Base-by-base conservation (phyloP, 805 yeast species). In the Wickerhamomyces xylosicus region DNA sequence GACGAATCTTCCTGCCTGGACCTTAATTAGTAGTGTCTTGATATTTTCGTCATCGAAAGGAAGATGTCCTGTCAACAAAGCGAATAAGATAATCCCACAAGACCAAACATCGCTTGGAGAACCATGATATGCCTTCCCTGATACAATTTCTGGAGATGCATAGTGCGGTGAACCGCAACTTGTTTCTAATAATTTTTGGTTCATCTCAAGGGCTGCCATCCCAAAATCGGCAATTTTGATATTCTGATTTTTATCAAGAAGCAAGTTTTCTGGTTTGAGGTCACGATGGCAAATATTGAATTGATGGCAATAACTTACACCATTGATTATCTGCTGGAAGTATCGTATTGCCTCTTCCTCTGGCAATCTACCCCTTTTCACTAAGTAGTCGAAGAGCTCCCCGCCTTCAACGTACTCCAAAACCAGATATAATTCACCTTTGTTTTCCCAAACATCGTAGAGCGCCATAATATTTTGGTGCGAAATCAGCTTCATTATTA, bases 141-240 rank as follows among this genome's bases (percentile, higher is more conserved):
- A 84, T 10, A 92, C 97, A 48, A 92, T 90, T 59, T 92, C 98
- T 0, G 98, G 98, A 9, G 96, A 85, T 2, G 97, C 98, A 60
- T 92, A 92, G 59, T 92, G 98, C 8, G 98, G 98, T 15, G 97
- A 87, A 1, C 98, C 98, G 62, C 98, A 92, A 16, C 94, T 80
- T 4, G 98, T 92, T 58, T 90, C 97, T 41, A 92, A 67, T 53
- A 90, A 63, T 50, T 82, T 77, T 48, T 79, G 90, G 39, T 73
- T 74, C 22, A 85, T 74, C 58, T 92, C 97, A 35, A 92, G 65
- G 6, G 98, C 97, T 15, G 98, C 98, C 98, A 92, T 92, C 27
- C 98, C 98, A 58, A 92, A 92, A 62, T 92, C 98, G 9, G 98
- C 98, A 48, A 92, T 86, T 59, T 92, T 92, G 58, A 92, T 89